Base-by-base conservation (phyloP, 345 rosid genomes). In the Mallotus nudiflorus region DNA sequence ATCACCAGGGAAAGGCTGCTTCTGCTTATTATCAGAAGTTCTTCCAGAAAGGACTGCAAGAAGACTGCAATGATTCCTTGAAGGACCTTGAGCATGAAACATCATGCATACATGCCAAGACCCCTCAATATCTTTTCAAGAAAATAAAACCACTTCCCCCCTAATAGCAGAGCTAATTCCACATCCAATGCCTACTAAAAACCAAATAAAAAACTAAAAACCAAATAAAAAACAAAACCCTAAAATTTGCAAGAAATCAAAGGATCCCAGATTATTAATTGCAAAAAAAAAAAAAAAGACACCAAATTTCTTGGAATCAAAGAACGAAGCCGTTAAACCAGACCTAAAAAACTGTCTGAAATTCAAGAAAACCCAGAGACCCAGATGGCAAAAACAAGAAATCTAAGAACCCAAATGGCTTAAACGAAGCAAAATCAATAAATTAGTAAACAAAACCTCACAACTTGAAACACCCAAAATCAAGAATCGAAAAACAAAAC, bases 81-180 rank as follows among this genome's bases (percentile, higher is more conserved):
- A 87, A 82, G 92, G 84, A 79, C 94, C 88, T 90, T 89, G 97
- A 72, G 87, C 89, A 85, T 86, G 91, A 89, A 87, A 89, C 98
- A 95, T 95, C 93, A 84, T 92, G 79, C 75, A 73, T 70, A 80
- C 92, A 88, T 88, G 70, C 83, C 92, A 78, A 85, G 72, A 73
- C 74, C 78, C 83, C 72, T 65, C 66, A 62, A 57, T 74, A 33
- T 33, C 16, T 64, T 20, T n/a, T 63, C 53, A 59, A 68, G 44
- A 62, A 62, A 46, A 51, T 20, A 44, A 61, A 54, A 55, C 13
- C 65, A 66, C 66, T 66, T 73, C 6, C 12, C 27, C 54, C 55
- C 45, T 22, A 11, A 46, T 10, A 62, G 28, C 35, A 56, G 42
- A 13, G 18, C 42, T 50, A 57, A 71, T 42, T 65, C n/a, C 48